phyloP scores from a whole-genome alignment of 2,329 filamentous ascomycete species.

The Pseudogymnoascus sp. region DNA sequence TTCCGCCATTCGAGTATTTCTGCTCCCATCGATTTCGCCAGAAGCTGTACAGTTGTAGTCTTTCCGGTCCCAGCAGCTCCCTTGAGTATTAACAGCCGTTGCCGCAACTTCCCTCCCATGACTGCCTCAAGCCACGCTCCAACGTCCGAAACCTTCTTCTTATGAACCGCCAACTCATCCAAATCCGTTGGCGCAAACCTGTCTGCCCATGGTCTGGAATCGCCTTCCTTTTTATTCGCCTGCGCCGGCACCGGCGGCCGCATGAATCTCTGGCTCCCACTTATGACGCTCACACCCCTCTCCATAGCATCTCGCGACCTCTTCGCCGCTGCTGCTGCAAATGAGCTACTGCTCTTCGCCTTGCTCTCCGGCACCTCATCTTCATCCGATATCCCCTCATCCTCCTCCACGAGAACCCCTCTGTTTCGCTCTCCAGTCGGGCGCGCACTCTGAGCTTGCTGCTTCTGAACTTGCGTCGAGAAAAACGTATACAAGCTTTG shows the following conservation, averaged over 20 bases:
- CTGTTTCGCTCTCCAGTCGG: conserved; percentile 45
- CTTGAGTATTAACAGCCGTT: conserved; percentile 76
- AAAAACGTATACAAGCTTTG: conserved; percentile 53
- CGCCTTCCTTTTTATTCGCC: conserved; percentile 36
- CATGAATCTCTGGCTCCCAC: conserved; percentile 46
- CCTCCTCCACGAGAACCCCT: conserved; percentile 17
- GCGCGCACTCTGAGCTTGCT: conserved; percentile 31
- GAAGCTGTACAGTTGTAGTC: conserved; percentile 73
- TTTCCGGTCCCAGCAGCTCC: conserved; percentile 89
- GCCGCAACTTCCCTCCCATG: conserved; percentile 53
- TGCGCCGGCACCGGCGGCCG: conserved; percentile 33
- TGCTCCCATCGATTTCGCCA: conserved; percentile 69
- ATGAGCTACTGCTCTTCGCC: conserved; percentile 44
- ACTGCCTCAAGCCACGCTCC: conserved; percentile 73
- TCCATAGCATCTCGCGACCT: conserved; percentile 36
- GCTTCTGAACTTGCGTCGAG: conserved; percentile 50
- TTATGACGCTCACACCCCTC: conserved; percentile 20
- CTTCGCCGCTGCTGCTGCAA: conserved; percentile 49
- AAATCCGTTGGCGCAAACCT: conserved; percentile 67
- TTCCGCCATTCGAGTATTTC: conserved; percentile 88
- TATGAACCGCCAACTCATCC: conserved; percentile 86
- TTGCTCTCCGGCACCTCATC: conserved; percentile 48
- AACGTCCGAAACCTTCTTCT: conserved; percentile 86
- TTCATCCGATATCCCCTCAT: conserved; percentile 47
- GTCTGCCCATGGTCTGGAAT: conserved; percentile 77